Conservation (phyloP, 1,284 basidiomycete species). For the Veloboletus limbatus region DNA sequence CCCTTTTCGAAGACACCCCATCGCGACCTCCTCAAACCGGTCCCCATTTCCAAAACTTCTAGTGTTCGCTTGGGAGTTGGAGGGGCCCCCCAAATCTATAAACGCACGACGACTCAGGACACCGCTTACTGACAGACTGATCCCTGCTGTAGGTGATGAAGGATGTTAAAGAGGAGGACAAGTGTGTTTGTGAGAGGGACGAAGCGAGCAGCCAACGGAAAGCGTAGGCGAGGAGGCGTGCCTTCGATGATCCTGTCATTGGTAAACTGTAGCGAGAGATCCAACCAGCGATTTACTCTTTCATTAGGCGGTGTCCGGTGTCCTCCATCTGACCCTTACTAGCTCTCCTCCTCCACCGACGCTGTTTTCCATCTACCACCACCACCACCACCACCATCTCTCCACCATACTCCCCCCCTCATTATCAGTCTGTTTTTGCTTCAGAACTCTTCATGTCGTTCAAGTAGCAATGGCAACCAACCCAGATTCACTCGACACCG, state of each 20-base stretch:
- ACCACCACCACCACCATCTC: conserved; percentile 1
- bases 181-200: conserved; percentile 51
- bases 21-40: conserved; percentile 26
- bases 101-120: conserved; percentile 22
- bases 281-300: conserved; percentile 9
- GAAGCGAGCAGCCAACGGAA: conserved; percentile 16
- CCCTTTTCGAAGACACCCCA: conserved; percentile 37
- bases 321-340: conserved; percentile 14
- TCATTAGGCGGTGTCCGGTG: conserved; percentile 32
- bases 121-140: conserved; percentile 50
- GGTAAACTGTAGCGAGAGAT: conserved; percentile 19
- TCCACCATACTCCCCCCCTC: conserved; percentile 12
- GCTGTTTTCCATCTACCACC: conserved; percentile 19
- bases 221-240: conserved; percentile 10
- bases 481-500: conserved; percentile 23
- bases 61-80: conserved; percentile 26
- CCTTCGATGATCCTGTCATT: conserved; percentile 12
- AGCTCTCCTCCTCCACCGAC: conserved; percentile 15
- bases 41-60: conserved; percentile 22
- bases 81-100: conserved; percentile 26
- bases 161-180: conserved; percentile 63
- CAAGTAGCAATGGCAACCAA: conserved; percentile 25
- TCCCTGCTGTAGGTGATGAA: conserved; percentile 26
- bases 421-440: conserved; percentile 5
- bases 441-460: conserved; percentile 26